Base-by-base conservation (phyloP, 2,329 filamentous ascomycete species). In the Parafenestella ontariensis region DNA sequence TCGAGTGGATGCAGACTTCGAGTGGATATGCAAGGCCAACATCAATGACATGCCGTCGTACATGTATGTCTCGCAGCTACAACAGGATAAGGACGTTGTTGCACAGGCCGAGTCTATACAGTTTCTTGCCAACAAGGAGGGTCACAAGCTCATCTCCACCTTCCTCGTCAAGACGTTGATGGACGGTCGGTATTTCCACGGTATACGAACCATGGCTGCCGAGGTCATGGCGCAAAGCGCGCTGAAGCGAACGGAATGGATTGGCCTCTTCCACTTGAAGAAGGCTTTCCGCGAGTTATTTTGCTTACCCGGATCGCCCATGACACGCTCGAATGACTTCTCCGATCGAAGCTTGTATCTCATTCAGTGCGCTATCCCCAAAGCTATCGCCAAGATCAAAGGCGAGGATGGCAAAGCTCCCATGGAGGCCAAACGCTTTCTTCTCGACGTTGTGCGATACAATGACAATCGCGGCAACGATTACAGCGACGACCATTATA, bases 1-100 rank as follows among this genome's bases (percentile, higher is more conserved):
- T 65, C 89, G 95, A 18, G 90, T 98, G 78, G 95, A 99, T 75
- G 93, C 94, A 15, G 96, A 99, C 76, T 98, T 98, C 64, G 95
- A 99, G 74, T 99, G 95, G 95, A 88, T 97, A 53, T 95, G 90
- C 76, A 89, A 89, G 63, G 90, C 96, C 76, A 64, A 70, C 46
- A 88, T 89, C 56, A 79, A 89, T 44, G 89, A 88, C 59, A 92
- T 97, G 83, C 92, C 92, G 41, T 87, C 91, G 4, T 98, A 98
- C 81, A 99, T 99, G 96, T 97, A 95, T 73, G 87, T 96, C 54
- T 97, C 95, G 20, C 95, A 99, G 75, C 82, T 99, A 58, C 95
- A 99, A 74, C 95, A 99, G 76, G 95, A 99, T 76, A 85, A 94
- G 66, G 96, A 99, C 73, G 91, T 99, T 54, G 91, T 96, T 60